Evolutionary conservation across 345 rosid genomes (phyloP).

Genomic region (Aquilaria yunnanensis): DNA sequence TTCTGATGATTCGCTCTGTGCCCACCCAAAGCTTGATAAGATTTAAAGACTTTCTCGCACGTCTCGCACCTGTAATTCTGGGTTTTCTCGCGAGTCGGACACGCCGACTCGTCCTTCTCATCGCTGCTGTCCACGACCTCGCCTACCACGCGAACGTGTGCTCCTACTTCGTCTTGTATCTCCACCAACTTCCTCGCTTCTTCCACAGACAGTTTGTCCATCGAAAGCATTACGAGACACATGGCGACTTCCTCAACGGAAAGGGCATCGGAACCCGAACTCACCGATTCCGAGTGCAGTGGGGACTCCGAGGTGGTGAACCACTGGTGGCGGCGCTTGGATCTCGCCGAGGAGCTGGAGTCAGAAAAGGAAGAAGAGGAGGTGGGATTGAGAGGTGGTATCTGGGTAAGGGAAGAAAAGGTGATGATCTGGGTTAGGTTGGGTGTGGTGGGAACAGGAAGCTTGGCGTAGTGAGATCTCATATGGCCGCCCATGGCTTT

Average conservation of each 20-base stretch:
- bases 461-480: constrained; percentile 28
- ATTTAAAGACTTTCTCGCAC: constrained; percentile 25
- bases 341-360: constrained; percentile 44
- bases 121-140: constrained; percentile 15
- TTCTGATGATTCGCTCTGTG: constrained; percentile 19
- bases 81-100: constrained; percentile 5
- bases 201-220: constrained; percentile 17
- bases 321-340: constrained; percentile 17
- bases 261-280: constrained; percentile 71
- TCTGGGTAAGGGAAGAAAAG: constrained; percentile 14
- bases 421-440: constrained; percentile 5
- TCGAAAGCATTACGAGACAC: constrained; percentile 32
- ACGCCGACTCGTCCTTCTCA: constrained; percentile 17
- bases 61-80: constrained; percentile 23
- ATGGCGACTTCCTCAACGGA: constrained; percentile 14
- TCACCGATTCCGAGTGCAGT: constrained; percentile 50
- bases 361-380: constrained; percentile 25
- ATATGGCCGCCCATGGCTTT: constrained; percentile 34
- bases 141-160: background rate
- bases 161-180: background rate
- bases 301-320: constrained; percentile 22
- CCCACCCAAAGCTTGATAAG: constrained; percentile 32
- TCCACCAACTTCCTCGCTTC: constrained; percentile 7
- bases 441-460: constrained; percentile 7
- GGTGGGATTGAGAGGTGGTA: constrained; percentile 17